phyloP scores from a whole-genome alignment of 768 basidiomycete genomes.

The Podaxis pistillaris region DNA sequence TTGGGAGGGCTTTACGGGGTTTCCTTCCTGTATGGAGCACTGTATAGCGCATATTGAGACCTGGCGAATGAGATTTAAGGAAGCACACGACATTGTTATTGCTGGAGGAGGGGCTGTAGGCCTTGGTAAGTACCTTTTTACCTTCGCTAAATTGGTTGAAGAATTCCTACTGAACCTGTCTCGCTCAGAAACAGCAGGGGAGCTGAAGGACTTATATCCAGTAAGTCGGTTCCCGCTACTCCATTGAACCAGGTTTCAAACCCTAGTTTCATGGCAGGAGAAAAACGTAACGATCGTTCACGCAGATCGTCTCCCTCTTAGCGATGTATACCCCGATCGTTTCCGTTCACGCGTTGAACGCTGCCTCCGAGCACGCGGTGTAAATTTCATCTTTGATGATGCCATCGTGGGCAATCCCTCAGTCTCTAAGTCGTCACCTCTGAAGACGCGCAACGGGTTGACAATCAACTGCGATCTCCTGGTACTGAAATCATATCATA shows the following conservation, averaged over 20 bases:
- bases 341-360: slow-evolving; percentile 44
- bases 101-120: slow-evolving; percentile 29
- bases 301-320: slow-evolving; percentile 43
- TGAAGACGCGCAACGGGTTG: slow-evolving; percentile 28
- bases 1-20: slow-evolving; percentile 40
- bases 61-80: slow-evolving; percentile 23
- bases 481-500: slow-evolving; percentile 13
- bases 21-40: slow-evolving; percentile 24
- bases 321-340: slow-evolving; percentile 46
- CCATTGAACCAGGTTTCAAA: not conserved
- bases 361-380: slow-evolving; percentile 37
- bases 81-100: slow-evolving; percentile 25
- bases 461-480: slow-evolving; percentile 24
- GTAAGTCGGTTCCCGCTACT: slow-evolving; percentile 14
- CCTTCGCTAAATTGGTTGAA: slow-evolving; percentile 11
- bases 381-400: slow-evolving; percentile 51
- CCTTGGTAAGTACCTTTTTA: slow-evolving; percentile 19
- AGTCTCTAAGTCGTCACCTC: slow-evolving; percentile 7
- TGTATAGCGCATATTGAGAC: slow-evolving; percentile 18
- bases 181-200: slow-evolving; percentile 23
- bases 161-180: not conserved
- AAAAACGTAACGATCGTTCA: slow-evolving; percentile 61
- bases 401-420: slow-evolving; percentile 34
- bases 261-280: slow-evolving; percentile 17
- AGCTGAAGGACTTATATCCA: slow-evolving; percentile 25